Conservation (phyloP, 805 yeast species). For the Saccharomycopsis vini region DNA sequence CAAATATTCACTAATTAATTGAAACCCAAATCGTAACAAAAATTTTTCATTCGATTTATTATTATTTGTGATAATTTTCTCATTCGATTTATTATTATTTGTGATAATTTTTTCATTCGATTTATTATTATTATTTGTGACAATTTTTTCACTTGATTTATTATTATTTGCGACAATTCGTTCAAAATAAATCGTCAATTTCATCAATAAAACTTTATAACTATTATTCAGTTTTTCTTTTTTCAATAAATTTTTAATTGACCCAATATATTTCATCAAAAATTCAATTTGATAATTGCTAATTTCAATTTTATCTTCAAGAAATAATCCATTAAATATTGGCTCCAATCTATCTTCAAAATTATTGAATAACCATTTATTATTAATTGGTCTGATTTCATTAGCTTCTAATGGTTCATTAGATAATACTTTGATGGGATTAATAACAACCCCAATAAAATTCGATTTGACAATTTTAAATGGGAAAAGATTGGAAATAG, state of each 20-base stretch:
- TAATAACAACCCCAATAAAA: too few species aligned
- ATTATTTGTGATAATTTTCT: too few species aligned
- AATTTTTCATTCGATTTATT: too few species aligned
- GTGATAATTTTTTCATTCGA: too few species aligned
- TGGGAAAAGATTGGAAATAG: too few species aligned
- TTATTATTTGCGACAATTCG: neutral
- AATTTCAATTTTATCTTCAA: neutral
- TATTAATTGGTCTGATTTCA: slow-evolving; percentile 1
- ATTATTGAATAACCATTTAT: slow-evolving; percentile 3
- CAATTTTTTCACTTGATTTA: too few species aligned
- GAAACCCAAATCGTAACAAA: neutral
- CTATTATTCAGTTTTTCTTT: slow-evolving; percentile 4
- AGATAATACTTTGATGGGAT: neutral
- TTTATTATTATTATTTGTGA: too few species aligned
- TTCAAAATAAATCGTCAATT: neutral
- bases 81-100: too few species aligned
- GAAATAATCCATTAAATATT: neutral
- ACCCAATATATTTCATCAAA: neutral
- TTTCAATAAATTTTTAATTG: slow-evolving; percentile 2
- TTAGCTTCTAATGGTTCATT: neutral
- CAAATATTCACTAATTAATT: too few species aligned
- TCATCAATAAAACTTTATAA: neutral
- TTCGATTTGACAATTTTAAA: too few species aligned
- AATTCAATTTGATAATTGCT: slow-evolving; percentile 1
- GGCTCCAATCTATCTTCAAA: neutral